Base-by-base conservation (phyloP, 169 alveolate species). In the Plasmodium malariae region DNA sequence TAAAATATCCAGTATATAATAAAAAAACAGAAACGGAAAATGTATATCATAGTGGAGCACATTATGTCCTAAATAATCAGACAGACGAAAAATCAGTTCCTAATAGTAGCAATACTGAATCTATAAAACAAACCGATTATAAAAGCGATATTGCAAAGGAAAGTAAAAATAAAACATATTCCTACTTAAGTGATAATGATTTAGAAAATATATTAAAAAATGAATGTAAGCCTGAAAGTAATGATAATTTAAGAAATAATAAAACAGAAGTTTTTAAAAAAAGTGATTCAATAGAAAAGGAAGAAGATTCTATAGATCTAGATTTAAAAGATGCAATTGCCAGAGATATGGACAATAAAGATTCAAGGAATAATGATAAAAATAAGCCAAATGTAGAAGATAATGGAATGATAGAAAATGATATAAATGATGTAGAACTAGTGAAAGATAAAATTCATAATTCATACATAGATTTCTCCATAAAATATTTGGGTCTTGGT, bases 401-500 rank as follows among this genome's bases (percentile, higher is more conserved):
- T 43, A 34, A 19, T 43, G 45, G 45, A 24, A n/a, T 7, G 55
- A 24, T 2, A 76, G 19, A 26, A 14, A 6, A 24, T 26, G 48
- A 1, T 76, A 48, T 11, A 4, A 45, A 45, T 62, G 43, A 73
- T 57, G 87, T 43, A 55, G 30, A 14, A 28, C 40, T 36, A 48
- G 3, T 40, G 2, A 7, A 49, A 3, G 60, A 26, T 24, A 17
- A 21, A 12, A 19, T 26, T 7, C 21, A 26, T 9, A 76, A 62
- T 21, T 11, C 60, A 19, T 51, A 83, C 21, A 54, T 40, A 26
- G 68, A 87, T 65, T 49, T 74, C 43, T 88, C 88, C 36, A 11
- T 74, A 92, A 96, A 92, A 59, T 95, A 93, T 74, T 80, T 95
- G 5, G 97, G 97, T 5, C 85, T 92, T 12, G 97, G 97, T 11